These are phyloP conservation scores for Cryphonectria japonica DNA, from an alignment of 2,329 filamentous ascomycete species.

Conservation along the genomic window DNA sequence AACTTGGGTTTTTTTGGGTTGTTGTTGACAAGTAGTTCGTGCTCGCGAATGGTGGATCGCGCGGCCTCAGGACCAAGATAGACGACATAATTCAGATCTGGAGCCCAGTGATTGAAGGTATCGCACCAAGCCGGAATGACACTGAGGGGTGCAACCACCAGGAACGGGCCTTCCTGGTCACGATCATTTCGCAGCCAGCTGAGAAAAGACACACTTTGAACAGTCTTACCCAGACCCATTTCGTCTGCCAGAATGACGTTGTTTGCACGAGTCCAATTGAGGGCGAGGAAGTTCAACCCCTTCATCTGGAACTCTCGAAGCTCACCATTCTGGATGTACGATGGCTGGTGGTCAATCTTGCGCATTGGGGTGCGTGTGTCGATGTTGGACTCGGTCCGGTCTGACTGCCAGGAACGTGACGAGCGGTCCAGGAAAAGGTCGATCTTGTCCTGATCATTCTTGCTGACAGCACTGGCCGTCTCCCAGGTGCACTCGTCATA, in stretches of 20 bases:
- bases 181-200: conserved; percentile 94
- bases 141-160: conserved; percentile 95
- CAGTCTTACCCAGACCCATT: conserved; percentile 98
- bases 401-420: conserved; percentile 78
- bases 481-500: conserved; percentile 99
- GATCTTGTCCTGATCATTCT: conserved; percentile 84
- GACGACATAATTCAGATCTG: conserved; percentile 94
- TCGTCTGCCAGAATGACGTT: conserved; percentile 98
- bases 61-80: conserved; percentile 91
- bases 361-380: conserved; percentile 75
- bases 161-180: conserved; percentile 88
- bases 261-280: conserved; percentile 92
- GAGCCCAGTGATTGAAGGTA: conserved; percentile 95
- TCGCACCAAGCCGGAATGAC: conserved; percentile 98
- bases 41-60: conserved; percentile 83
- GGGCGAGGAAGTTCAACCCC: conserved; percentile 91
- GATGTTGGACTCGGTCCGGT: conserved; percentile 74
- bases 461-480: conserved; percentile 70
- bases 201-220: conserved; percentile 95
- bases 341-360: conserved; percentile 78
- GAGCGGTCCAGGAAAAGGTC: conserved; percentile 88
- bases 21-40: conserved; percentile 84
- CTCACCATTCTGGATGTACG: conserved; percentile 82
- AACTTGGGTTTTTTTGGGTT: conserved; percentile 92
- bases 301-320: conserved; percentile 92